Evolutionary conservation across 129 eudicot species (phyloP).

Genomic region (Apium graveolens): DNA sequence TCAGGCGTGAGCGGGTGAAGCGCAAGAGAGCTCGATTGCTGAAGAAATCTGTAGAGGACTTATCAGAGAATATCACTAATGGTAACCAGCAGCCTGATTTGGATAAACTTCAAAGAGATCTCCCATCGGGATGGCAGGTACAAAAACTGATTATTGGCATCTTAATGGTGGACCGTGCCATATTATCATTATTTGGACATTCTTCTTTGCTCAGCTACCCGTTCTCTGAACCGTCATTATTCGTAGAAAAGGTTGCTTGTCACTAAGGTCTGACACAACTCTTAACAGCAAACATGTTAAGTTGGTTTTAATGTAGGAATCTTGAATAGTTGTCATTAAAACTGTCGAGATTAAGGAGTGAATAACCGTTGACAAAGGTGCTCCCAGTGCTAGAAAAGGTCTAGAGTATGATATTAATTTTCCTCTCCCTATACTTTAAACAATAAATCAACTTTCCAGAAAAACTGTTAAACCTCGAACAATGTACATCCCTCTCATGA

Average conservation of each 20-base stretch:
- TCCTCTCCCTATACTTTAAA: background rate
- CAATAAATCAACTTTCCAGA: background rate
- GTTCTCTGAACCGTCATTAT: background rate
- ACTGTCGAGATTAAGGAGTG: background rate
- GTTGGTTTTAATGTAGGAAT: background rate
- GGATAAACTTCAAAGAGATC: slow-evolving; percentile 42
- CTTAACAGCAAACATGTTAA: background rate
- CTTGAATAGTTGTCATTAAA: background rate
- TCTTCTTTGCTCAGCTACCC: background rate
- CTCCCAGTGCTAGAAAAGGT: background rate
- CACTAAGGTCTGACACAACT: background rate
- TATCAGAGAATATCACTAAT: slow-evolving; percentile 24
- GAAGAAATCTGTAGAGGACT: slow-evolving; percentile 34
- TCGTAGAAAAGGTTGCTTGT: background rate
- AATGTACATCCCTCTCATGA: background rate
- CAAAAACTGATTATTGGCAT: slow-evolving; percentile 1
- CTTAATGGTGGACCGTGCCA: background rate
- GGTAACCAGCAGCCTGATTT: slow-evolving; percentile 54
- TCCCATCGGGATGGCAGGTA: slow-evolving; percentile 95
- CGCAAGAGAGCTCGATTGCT: slow-evolving; percentile 59
- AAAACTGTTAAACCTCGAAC: background rate
- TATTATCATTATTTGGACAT: background rate
- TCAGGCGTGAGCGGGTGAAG: slow-evolving; percentile 92
- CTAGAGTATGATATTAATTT: background rate
- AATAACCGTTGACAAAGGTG: background rate